A percentile compares a stretch with the other conserved stretches of the same genome.
phyloP scores from a whole-genome alignment of 768 basidiomycete genomes.

The Russula earlei region DNA sequence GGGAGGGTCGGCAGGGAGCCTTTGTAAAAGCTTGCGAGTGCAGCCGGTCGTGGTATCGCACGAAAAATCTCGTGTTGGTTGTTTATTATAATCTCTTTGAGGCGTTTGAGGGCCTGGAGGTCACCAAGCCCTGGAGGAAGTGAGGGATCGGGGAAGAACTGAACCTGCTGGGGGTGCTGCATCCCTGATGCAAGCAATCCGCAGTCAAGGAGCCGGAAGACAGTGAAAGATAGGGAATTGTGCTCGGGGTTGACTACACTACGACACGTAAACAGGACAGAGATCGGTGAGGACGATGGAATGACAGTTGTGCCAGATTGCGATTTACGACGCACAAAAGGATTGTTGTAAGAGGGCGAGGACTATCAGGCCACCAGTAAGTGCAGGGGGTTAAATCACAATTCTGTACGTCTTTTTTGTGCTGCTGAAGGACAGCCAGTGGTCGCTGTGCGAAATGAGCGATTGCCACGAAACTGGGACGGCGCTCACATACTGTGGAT shows the following conservation, averaged over 20 bases:
- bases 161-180: slow-evolving; percentile 10
- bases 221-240: slow-evolving; percentile 14
- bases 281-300: not conserved
- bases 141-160: slow-evolving; percentile 12
- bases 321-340: not conserved
- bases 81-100: slow-evolving; percentile 62
- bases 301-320: not conserved
- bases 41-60: slow-evolving; percentile 53
- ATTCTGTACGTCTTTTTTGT: no score
- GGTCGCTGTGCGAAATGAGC: not conserved
- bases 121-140: slow-evolving; percentile 52
- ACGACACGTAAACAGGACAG: not conserved
- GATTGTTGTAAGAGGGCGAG: no score
- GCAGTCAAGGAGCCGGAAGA: slow-evolving; percentile 18
- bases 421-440: no score
- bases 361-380: not conserved
- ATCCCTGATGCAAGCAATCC: not conserved
- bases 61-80: slow-evolving; percentile 67
- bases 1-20: slow-evolving; percentile 35
- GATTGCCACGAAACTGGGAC: not conserved
- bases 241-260: slow-evolving; percentile 15
- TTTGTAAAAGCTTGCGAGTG: slow-evolving; percentile 54
- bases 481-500: not conserved
- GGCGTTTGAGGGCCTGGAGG: slow-evolving; percentile 63
- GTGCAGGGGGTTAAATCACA: slow-evolving; percentile 31